Conservation (phyloP, 208 protist genomes). For the Blechomonas ayalai region DNA sequence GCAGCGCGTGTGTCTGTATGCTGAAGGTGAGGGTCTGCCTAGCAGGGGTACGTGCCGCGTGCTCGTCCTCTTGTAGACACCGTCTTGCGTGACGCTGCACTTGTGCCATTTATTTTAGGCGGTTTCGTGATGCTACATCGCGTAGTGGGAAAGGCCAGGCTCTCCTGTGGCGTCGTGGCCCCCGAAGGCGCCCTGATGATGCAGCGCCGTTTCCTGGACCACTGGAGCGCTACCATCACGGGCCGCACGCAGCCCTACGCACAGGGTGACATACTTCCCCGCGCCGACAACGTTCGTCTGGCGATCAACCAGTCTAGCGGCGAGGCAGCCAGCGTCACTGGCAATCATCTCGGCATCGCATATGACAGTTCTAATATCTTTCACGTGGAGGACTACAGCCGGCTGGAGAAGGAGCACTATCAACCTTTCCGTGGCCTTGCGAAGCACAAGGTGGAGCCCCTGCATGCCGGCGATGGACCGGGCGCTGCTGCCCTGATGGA, state of each 20-base stretch:
- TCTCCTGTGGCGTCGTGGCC: too few relatives aligned
- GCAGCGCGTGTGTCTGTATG: too few relatives aligned
- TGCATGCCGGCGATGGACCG: conserved; percentile 29
- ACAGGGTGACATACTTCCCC: conserved; percentile 75
- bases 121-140: too few relatives aligned
- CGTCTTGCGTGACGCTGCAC: too few relatives aligned
- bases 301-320: conserved; percentile 43
- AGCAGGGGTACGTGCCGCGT: too few relatives aligned
- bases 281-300: conserved; percentile 60
- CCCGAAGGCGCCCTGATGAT: conserved; percentile 24
- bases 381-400: conserved; percentile 44
- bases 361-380: conserved; percentile 81
- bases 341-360: conserved; percentile 58
- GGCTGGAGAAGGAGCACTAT: conserved; percentile 69
- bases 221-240: conserved; percentile 71
- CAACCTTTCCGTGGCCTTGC: conserved; percentile 53
- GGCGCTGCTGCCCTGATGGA: conserved; percentile 36
- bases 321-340: conserved; percentile 58
- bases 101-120: too few relatives aligned
- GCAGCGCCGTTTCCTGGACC: conserved; percentile 64
- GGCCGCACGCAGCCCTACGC: conserved; percentile 79
- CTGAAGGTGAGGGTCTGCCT: too few relatives aligned
- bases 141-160: too few relatives aligned
- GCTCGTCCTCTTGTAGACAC: too few relatives aligned
- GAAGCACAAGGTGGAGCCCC: conserved; percentile 50